These are phyloP conservation scores for Haplosporangium sp. DNA, from an alignment of 371 early-diverging fungal genomes.

Conservation along the genomic window DNA sequence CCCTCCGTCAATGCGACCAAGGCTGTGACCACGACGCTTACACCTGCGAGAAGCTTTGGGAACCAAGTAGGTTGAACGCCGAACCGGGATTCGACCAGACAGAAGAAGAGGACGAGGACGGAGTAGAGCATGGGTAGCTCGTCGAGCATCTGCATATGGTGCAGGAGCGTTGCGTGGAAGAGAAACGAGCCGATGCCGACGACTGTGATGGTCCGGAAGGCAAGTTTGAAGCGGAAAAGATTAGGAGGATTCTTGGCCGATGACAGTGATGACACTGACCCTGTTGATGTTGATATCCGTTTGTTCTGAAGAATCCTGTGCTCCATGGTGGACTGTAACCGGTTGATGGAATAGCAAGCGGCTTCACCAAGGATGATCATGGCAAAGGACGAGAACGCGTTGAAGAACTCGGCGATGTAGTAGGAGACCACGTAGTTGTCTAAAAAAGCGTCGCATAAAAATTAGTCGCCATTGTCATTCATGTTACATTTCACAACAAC, in stretches of 20 bases:
- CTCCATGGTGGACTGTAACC: conserved; percentile 37
- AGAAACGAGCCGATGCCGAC: conserved; percentile 72
- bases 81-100: conserved; percentile 33
- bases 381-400: conserved; percentile 70
- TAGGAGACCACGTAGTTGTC: conserved; percentile 65
- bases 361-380: conserved; percentile 70
- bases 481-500: background rate
- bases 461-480: too few relatives aligned
- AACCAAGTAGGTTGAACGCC: conserved; percentile 40
- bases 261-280: background rate
- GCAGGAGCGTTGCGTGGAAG: conserved; percentile 73
- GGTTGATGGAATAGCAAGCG: conserved; percentile 60
- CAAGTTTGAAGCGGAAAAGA: conserved; percentile 48
- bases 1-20: conserved; percentile 39
- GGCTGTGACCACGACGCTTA: conserved; percentile 27
- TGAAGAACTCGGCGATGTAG: conserved; percentile 78
- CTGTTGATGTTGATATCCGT: background rate
- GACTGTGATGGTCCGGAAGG: conserved; percentile 56
- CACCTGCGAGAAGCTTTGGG: conserved; percentile 11
- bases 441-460: background rate
- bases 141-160: conserved; percentile 73
- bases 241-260: background rate
- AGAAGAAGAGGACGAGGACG: conserved; percentile 36
- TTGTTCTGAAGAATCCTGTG: background rate
- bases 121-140: conserved; percentile 78